Evolutionary conservation across 2,329 filamentous ascomycete genomes (phyloP), one percentile per base, ranked within the genome.

Genomic region (Pseudofabraea citricarpa): DNA sequence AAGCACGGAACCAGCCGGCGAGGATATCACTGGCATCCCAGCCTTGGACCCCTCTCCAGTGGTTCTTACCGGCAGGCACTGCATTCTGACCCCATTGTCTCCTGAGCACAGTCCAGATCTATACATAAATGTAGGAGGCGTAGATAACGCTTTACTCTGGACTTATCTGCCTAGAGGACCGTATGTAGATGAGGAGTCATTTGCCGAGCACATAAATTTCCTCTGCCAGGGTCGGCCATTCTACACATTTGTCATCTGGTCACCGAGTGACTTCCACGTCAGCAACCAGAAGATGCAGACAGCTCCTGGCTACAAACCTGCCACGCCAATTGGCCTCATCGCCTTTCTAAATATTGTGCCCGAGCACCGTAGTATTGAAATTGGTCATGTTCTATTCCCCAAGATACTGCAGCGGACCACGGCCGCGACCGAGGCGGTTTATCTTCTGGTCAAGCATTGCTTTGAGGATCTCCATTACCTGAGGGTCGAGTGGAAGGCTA

Each of bases 401-500:
- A 59, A 66, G 0, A 49, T 53, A 1, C 56, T 84, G 13, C 73
- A 78, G 55, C 69, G 72, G 12, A 81, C 77, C 0, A 66, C 68
- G 0, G 69, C 67, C 6, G 73, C 77, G 0, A 84, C 79, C 0
- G 81, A 84, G 56, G 68, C 71, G 0, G 67, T 76, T 47, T 81
- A 74, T 47, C 62, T 84, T 1, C 57, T 82, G n/a, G 66, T 76
- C 33, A 63, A 64, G 27, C 65, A 77, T 43, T 70, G 70, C 0
- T 77, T 84, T 50, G 71, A 75, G 3, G 65, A 69, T 2, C 56
- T 83, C 18, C 68, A 72, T 0, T 81, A 77, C 55, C 59, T 72
- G 3, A 65, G 81, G 6, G 70, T 81, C 4, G 79, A 83, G 57
- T 85, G 81, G 80, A 85, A 84, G 53, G 79, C 76, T 41, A 72